Evolutionary conservation across 108 stramenopile species (phyloP).

Genomic region (Nitzschia sp.): DNA sequence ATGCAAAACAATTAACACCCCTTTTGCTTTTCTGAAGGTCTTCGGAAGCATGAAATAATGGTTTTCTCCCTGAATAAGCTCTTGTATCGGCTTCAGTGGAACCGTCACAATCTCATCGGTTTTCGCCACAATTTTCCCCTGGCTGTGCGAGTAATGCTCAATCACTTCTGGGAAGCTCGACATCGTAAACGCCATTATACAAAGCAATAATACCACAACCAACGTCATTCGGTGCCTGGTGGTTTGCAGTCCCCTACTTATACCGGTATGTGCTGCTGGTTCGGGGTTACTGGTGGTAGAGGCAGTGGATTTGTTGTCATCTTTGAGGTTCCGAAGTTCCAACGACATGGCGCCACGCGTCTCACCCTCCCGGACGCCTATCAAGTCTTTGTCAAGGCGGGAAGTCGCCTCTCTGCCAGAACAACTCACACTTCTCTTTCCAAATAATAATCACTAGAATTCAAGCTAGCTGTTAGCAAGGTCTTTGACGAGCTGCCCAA

Average conservation of each 20-base stretch:
- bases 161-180: not conserved
- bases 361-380: not conserved
- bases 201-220: slow-evolving; percentile 1
- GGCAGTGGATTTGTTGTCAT: not conserved
- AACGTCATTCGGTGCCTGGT: not conserved
- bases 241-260: not conserved
- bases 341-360: not conserved
- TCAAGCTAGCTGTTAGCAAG: no score
- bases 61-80: slow-evolving; percentile 2
- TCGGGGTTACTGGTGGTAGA: no score
- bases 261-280: no score
- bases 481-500: no score
- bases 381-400: no score
- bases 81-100: slow-evolving; percentile 11
- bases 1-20: slow-evolving; percentile 35
- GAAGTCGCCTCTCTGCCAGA: no score
- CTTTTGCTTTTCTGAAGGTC: slow-evolving; percentile 7
- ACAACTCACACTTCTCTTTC: no score
- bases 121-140: slow-evolving; percentile 19
- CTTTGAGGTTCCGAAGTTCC: not conserved
- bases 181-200: not conserved
- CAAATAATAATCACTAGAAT: no score
- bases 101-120: slow-evolving; percentile 15
- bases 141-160: not conserved
- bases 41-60: slow-evolving; percentile 27